Conservation (phyloP, 108 stramenopile species). For the Parietichytrium sp. region DNA sequence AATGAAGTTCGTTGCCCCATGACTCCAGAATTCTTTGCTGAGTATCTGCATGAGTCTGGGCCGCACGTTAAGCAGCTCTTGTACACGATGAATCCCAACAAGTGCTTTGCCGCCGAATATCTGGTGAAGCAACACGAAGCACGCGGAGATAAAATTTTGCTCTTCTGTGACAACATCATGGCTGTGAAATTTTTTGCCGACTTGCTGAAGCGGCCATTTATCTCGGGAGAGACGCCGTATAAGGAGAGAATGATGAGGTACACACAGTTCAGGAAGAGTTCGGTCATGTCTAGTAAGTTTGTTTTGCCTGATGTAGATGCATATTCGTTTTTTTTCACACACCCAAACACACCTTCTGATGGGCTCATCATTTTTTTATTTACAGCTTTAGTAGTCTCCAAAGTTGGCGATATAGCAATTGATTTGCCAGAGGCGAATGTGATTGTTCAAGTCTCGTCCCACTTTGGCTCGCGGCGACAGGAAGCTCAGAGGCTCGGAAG, state of each 20-base stretch:
- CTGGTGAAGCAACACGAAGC: slow-evolving; percentile 87
- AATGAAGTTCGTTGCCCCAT: slow-evolving; percentile 99
- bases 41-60: slow-evolving; percentile 70
- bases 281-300: neutral
- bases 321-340: too few relatives aligned
- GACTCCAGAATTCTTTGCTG: slow-evolving; percentile 92
- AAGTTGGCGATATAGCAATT: slow-evolving; percentile 97
- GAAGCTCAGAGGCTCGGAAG: slow-evolving; percentile 98
- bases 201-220: slow-evolving; percentile 77
- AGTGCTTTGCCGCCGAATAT: slow-evolving; percentile 84
- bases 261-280: slow-evolving; percentile 75
- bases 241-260: slow-evolving; percentile 86
- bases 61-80: slow-evolving; percentile 67
- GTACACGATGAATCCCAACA: slow-evolving; percentile 96
- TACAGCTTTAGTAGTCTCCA: slow-evolving; percentile 81
- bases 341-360: too few relatives aligned
- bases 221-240: slow-evolving; percentile 92
- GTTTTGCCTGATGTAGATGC: neutral
- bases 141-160: slow-evolving; percentile 52
- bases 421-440: slow-evolving; percentile 99
- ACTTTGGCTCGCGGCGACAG: slow-evolving; percentile 95
- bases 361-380: too few relatives aligned
- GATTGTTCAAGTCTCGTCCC: slow-evolving; percentile 96
- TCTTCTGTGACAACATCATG: slow-evolving; percentile 89
- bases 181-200: slow-evolving; percentile 81